Evolutionary conservation across 2,329 filamentous ascomycete genomes (phyloP).

Genomic region (Raffaelea arxii): DNA sequence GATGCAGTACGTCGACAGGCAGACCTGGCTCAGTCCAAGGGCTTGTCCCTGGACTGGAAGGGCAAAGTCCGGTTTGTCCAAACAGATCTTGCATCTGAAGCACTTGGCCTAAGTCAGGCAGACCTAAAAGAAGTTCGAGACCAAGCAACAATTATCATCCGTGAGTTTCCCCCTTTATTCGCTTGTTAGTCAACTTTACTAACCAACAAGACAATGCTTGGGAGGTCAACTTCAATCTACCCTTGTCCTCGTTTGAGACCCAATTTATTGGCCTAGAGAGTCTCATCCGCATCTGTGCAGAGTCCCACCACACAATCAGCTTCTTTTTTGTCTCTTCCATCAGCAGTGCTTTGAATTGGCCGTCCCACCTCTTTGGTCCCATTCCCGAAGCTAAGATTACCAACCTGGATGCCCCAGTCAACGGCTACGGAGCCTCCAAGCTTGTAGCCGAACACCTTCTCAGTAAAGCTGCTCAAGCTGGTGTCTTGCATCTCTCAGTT

Average conservation of each 20-base stretch:
- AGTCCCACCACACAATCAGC: not conserved
- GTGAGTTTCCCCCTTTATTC: too few relatives aligned
- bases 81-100: not conserved
- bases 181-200: not conserved
- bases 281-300: not conserved
- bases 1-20: not conserved
- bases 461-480: not conserved
- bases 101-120: not conserved
- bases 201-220: not conserved
- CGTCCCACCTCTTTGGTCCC: not conserved
- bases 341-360: not conserved
- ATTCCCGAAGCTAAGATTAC: not conserved
- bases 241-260: not conserved
- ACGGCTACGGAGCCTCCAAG: not conserved
- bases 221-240: not conserved
- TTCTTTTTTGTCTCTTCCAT: not conserved
- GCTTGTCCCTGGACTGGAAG: not conserved
- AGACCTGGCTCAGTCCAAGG: not conserved
- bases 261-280: not conserved
- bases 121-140: not conserved
- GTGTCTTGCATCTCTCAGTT: constrained; percentile 19
- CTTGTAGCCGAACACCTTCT: not conserved
- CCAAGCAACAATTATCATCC: not conserved
- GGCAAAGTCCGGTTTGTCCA: not conserved
- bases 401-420: not conserved